A percentile compares a stretch with the other conserved stretches of the same genome.
Conservation (phyloP, 2,329 filamentous ascomycete species). For the Paecilomyces sp. region DNA sequence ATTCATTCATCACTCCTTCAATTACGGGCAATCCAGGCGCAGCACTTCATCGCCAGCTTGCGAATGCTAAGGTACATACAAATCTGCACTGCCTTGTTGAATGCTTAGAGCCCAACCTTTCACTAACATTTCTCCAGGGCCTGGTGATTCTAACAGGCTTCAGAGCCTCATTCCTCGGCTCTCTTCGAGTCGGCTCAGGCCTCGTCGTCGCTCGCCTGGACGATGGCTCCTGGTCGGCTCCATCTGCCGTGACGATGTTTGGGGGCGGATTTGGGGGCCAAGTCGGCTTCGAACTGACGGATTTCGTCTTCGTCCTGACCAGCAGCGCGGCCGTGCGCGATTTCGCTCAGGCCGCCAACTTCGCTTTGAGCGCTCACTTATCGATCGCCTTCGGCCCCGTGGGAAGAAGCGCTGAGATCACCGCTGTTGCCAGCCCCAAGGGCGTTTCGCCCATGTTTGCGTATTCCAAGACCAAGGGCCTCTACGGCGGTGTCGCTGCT, state of each 20-base stretch:
- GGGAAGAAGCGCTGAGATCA: slow-evolving; percentile 78
- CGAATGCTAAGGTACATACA: slow-evolving; percentile 63
- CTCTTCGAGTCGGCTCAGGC: slow-evolving; percentile 16
- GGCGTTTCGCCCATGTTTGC: slow-evolving; percentile 77
- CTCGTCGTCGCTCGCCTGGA: slow-evolving; percentile 16
- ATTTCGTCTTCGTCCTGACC: slow-evolving; percentile 85
- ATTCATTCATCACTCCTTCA: slow-evolving; percentile 75
- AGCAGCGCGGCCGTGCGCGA: slow-evolving; percentile 72
- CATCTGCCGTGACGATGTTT: slow-evolving; percentile 14
- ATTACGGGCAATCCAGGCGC: slow-evolving; percentile 83
- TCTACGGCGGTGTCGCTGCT: slow-evolving; percentile 79
- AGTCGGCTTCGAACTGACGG: slow-evolving; percentile 17
- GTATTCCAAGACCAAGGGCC: slow-evolving; percentile 83
- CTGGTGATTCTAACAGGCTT: slow-evolving; percentile 16
- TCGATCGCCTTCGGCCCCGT: slow-evolving; percentile 80
- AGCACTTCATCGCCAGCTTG: slow-evolving; percentile 74
- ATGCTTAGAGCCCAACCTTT: neutral
- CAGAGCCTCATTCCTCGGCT: slow-evolving; percentile 17
- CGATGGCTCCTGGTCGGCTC: slow-evolving; percentile 19
- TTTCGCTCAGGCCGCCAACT: slow-evolving; percentile 73
- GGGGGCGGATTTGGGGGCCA: slow-evolving; percentile 18
- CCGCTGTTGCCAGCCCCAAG: slow-evolving; percentile 73
- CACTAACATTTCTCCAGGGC: slow-evolving; percentile 8
- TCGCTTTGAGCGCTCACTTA: slow-evolving; percentile 81
- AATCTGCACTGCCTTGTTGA: neutral